Percentiles rank a stretch among this genome's conserved stretches.
phyloP scores from a whole-genome alignment of 148 eudicot species.

The Cornus kousa region DNA sequence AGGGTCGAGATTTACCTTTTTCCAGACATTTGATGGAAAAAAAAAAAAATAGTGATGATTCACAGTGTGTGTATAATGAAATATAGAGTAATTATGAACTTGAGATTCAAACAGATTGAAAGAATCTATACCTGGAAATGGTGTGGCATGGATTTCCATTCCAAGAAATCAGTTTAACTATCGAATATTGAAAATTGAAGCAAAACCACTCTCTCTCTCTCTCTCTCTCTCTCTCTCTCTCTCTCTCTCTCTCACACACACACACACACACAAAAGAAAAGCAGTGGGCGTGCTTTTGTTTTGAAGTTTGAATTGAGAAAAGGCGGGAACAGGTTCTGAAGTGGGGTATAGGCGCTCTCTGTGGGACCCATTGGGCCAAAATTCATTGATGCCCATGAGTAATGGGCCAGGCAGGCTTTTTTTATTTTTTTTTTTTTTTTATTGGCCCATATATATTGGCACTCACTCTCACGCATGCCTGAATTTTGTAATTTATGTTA shows the following conservation, averaged over 20 bases:
- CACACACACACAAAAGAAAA: no score
- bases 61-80: not conserved
- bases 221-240: no score
- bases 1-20: constrained; percentile 18
- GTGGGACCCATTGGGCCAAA: not conserved
- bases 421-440: no score
- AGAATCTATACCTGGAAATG: constrained; percentile 28
- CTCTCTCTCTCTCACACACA: not conserved
- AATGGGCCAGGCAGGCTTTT: no score
- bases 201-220: not conserved
- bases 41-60: no score
- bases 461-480: no score
- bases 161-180: not conserved
- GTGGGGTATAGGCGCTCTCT: no score
- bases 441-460: no score
- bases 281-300: constrained; percentile 5
- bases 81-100: not conserved
- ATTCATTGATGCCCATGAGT: no score
- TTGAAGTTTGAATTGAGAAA: constrained; percentile 3
- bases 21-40: no score
- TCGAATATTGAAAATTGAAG: not conserved
- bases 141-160: constrained; percentile 31
- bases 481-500: no score
- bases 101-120: not conserved
- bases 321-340: constrained; percentile 22